Evolutionary conservation across 257 asterid species (phyloP).

Genomic region (Solanum verrucosum): DNA sequence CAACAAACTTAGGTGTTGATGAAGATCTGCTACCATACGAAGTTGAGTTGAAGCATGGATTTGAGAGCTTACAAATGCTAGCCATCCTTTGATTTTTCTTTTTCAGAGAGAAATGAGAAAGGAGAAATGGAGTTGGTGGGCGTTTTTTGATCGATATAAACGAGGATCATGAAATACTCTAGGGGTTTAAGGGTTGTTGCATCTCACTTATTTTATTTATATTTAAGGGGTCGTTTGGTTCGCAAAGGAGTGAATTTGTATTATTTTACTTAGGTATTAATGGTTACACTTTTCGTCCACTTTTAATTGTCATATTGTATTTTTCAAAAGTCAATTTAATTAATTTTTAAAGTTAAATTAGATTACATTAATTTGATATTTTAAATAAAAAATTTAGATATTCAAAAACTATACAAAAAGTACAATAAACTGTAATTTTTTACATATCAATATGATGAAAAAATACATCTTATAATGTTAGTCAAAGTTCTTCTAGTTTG

Average conservation of each 20-base stretch:
- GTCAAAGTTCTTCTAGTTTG: not conserved
- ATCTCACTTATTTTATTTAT: not conserved
- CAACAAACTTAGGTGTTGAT: slow-evolving; percentile 29
- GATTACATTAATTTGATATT: too few species aligned
- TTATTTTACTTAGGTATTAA: not conserved
- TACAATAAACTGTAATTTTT: too few species aligned
- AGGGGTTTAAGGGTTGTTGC: not conserved
- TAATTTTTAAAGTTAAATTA: too few species aligned
- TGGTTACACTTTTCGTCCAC: too few species aligned
- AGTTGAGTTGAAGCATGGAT: not conserved
- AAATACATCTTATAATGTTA: too few species aligned
- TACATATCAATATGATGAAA: too few species aligned
- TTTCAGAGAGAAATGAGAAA: not conserved
- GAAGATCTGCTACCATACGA: slow-evolving; percentile 22
- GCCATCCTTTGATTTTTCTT: slow-evolving; percentile 31
- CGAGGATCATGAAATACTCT: not conserved
- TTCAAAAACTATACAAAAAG: too few species aligned
- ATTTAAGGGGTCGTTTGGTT: not conserved
- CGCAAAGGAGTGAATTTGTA: too few species aligned
- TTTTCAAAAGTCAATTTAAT: too few species aligned
- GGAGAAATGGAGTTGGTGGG: not conserved
- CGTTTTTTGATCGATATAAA: not conserved
- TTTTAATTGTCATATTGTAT: too few species aligned
- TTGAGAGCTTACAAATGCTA: slow-evolving; percentile 58
- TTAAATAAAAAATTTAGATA: too few species aligned